Evolutionary conservation across 2,329 filamentous ascomycete species (phyloP).

Genomic region (Colletotrichum eleusines): DNA sequence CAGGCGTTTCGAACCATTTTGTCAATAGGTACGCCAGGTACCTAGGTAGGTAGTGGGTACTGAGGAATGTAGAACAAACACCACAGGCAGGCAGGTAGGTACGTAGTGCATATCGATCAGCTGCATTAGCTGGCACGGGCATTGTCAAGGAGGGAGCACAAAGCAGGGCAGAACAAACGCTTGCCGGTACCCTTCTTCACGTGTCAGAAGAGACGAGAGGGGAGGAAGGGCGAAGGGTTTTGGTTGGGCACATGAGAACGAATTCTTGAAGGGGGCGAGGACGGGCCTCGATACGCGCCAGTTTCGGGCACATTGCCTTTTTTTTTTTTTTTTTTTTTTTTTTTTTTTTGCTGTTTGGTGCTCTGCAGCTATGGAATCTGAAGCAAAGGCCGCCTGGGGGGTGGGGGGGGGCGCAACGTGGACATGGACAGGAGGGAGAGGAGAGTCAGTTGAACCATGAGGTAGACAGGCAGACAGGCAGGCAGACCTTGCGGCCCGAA

Average conservation of each 20-base stretch:
- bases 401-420: constrained; percentile 7
- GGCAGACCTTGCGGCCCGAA: constrained; percentile 40
- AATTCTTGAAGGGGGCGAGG: not conserved
- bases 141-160: not conserved
- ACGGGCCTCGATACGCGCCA: constrained; percentile 13
- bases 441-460: constrained; percentile 38
- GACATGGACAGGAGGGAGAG: constrained; percentile 25
- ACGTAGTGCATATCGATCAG: not conserved
- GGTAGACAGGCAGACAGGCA: constrained; percentile 34
- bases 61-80: not conserved
- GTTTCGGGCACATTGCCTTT: constrained; percentile 6
- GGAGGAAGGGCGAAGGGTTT: not conserved
- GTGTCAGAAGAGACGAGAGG: constrained; percentile 23
- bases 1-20: constrained; percentile 3
- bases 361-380: constrained; percentile 28
- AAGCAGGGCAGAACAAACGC: constrained; percentile 6
- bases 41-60: no score
- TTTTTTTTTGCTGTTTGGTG: not conserved
- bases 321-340: not conserved
- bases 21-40: no score
- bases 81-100: no score
- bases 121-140: constrained; percentile 7
- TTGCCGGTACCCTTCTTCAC: constrained; percentile 34
- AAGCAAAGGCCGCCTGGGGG: constrained; percentile 32
- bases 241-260: not conserved